Base-by-base conservation (phyloP, 23 red algal genomes). In the Cyanidioschyzon merolae region DNA sequence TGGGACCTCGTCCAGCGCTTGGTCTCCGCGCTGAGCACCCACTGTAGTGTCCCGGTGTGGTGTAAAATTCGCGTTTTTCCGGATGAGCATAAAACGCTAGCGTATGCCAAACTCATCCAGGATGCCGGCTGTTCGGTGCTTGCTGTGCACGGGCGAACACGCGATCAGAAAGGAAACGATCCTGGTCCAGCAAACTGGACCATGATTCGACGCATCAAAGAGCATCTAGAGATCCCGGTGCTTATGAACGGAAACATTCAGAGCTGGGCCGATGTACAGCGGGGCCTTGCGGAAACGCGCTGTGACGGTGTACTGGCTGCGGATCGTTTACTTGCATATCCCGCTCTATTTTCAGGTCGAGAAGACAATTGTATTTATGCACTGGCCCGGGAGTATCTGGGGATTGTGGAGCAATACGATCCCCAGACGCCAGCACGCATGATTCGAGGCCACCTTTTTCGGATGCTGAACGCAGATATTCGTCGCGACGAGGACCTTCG, bases 61-160 rank as follows among this genome's bases (percentile, higher is more conserved):
- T 83, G 79, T 41, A 98, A 98, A 83, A 98, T 98, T 80, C 89
- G 94, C 27, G 77, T 98, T 3, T 98, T 98, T 59, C 34, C 75
- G n/a, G 83, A 89, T 50, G 74, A 86, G 58, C 30, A 83, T 1
- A 54, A 68, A 32, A 91, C 88, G 0, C 54, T 98, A 15, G 74
- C 80, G 37, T 98, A 98, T 74, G 94, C 94, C 0, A 26, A 71
- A 34, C 89, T 98, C 84, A 54, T 98, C 37, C 79, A 98, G 67
- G 41, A 34, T 0, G 86, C 94, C 0, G 94, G 94, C 80, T 88
- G 83, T 63, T 83, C 80, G 59, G 80, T 98, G 79, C 77, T 98
- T 59, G 94, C 88, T 18, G 94, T 98, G 3, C 94, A 98, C 59
- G 94, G 94, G 34, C 83, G 94, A 21, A 98, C 94, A 0, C 74